Evolutionary conservation across 2,329 filamentous ascomycete genomes (phyloP), one percentile per base, ranked within the genome.

Genomic region (Nemania sp.): DNA sequence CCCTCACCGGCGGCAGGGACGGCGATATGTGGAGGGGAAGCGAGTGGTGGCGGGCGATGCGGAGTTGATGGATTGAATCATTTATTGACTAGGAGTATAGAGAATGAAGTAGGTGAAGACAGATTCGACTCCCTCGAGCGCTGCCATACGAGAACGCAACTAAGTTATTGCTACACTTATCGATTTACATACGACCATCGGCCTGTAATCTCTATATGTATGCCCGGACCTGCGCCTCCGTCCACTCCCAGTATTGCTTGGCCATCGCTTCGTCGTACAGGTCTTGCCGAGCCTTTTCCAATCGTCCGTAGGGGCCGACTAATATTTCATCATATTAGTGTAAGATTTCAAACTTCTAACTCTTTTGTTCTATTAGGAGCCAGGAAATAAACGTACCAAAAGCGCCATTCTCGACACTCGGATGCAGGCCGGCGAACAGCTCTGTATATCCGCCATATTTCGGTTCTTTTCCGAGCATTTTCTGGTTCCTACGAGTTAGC

Each of bases 241-340:
- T 77, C 82, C 82, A 85, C 3, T 82, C 79, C 82, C 81, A 84
- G 64, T 85, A 83, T 55, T 77, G 72, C 51, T 78, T 27, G 69
- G 73, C 51, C 74, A 70, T 1, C 72, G 61, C 69, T 76, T 79
- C 3, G 73, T 74, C 24, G 70, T 77, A 73, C 15, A 82, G 53
- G 64, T 82, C 81, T 15, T 74, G 68, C 27, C 79, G 72, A 15
- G 80, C 73, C 10, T 74, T 64, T 35, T 55, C 61, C 58, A 77
- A 72, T 27, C 77, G 73, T 64, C 85, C 85, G 79, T 82, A 87
- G 0, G 85, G 84, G n/a, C 83, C 76, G 18, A 86, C 77, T 78
- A 57, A 3, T 26, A 2, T 13, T n/a, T 3, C 38, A 47, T 22
- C 26, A 8, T 38, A 15, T 58, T 22, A 74, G 66, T 32, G 0